Conservation (phyloP, 2,329 filamentous ascomycete species). For the Sporothrix phasma region DNA sequence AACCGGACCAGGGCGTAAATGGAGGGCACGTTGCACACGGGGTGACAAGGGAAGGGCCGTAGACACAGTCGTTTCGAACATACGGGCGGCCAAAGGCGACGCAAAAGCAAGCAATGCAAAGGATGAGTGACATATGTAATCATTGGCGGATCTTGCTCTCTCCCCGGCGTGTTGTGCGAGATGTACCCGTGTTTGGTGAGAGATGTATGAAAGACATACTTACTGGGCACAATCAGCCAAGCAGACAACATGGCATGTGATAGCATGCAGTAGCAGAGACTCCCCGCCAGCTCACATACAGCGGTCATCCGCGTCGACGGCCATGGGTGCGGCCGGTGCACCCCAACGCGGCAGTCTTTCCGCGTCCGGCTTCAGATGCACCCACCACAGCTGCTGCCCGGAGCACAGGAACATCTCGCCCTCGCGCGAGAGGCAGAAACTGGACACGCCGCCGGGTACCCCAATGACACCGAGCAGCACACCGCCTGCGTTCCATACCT, state of each 20-base stretch:
- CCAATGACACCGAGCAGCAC: conserved; percentile 34
- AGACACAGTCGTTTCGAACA: conserved; percentile 6
- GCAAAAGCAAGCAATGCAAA: not conserved
- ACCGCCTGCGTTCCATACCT: conserved; percentile 37
- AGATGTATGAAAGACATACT: no score
- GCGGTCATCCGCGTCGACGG: conserved; percentile 5
- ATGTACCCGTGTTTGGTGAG: no score
- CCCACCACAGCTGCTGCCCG: conserved; percentile 35
- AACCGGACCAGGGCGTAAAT: no score
- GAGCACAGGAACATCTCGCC: conserved; percentile 39
- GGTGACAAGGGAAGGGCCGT: not conserved
- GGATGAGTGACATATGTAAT: not conserved
- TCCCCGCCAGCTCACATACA: conserved; percentile 7
- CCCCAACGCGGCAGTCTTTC: not conserved
- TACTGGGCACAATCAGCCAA: no score
- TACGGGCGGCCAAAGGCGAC: not conserved
- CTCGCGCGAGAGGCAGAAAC: conserved; percentile 34
- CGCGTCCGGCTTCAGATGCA: conserved; percentile 24
- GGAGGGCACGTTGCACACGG: not conserved
- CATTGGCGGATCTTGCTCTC: not conserved
- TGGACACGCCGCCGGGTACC: conserved; percentile 32
- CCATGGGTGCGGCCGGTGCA: not conserved
- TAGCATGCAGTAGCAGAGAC: not conserved
- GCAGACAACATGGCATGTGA: no score
- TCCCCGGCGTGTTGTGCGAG: no score